Percentiles rank a stretch among this genome's conserved stretches.
These are phyloP conservation scores for Alternaria gansuensis DNA, from an alignment of 2,329 filamentous ascomycete species.

Conservation along the genomic window DNA sequence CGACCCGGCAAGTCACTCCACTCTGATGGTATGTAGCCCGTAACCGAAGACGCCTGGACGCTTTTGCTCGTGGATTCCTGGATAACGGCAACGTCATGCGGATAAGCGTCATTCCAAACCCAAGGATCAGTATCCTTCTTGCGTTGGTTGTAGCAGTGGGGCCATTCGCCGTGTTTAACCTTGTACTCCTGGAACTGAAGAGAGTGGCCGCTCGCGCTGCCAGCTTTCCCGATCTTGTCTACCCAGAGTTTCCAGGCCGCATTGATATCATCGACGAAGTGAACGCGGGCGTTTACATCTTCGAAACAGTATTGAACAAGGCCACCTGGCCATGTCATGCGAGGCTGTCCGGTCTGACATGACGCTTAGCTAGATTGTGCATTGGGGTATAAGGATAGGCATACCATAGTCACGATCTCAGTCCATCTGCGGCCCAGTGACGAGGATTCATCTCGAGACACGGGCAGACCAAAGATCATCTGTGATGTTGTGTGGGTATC, in stretches of 20 bases:
- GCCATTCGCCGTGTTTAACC: neutral
- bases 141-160: slow-evolving; percentile 5
- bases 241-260: slow-evolving; percentile 15
- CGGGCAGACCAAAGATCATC: neutral
- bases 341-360: slow-evolving; percentile 3
- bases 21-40: slow-evolving; percentile 9
- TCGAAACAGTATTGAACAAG: slow-evolving; percentile 9
- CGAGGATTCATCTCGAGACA: neutral
- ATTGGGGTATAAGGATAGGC: neutral
- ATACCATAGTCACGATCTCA: slow-evolving; percentile 11
- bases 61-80: neutral
- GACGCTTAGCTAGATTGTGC: neutral
- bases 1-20: slow-evolving; percentile 2
- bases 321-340: slow-evolving; percentile 11
- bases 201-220: slow-evolving; percentile 3
- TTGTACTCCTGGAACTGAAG: slow-evolving; percentile 12
- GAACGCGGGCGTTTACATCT: neutral
- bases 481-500: slow-evolving; percentile 4
- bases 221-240: slow-evolving; percentile 4
- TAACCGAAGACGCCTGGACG: neutral
- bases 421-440: neutral
- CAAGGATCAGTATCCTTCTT: slow-evolving; percentile 3
- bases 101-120: slow-evolving; percentile 2
- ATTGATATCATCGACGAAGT: slow-evolving; percentile 9
- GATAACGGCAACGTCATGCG: slow-evolving; percentile 3